Base-by-base conservation (phyloP, 257 asterid species). In the Ligustrum vulgare region DNA sequence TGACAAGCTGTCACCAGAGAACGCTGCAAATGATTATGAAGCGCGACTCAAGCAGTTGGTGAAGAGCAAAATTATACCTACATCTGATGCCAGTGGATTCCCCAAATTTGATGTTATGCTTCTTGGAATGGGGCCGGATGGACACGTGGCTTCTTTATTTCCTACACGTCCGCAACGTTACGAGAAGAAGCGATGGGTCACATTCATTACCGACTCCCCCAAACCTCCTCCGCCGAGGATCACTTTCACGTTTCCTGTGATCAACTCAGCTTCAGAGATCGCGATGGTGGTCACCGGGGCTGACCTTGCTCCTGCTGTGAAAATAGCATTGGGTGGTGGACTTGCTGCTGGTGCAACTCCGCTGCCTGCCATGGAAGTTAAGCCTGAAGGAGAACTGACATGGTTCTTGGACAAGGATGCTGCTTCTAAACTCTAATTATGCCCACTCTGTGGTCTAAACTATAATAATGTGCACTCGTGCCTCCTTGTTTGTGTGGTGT, bases 91-190 rank as follows among this genome's bases (percentile, higher is more conserved):
- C 15, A 67, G 33, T 58, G 83, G 82, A 8, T 84, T 84, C 66
- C 94, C 97, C 1, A 87, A 79, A 71, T 90, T 89, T 51, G 97
- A 91, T 84, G 91, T 91, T 11, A 75, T 89, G 87, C 85, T 91
- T 67, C 87, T 89, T 0, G 97, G 92, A 6, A 84, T 91, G 94
- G 97, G 97, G 2, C 91, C 96, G 2, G 94, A 88, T 28, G 97
- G 96, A 28, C 96, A 91, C 49, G 81, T 89, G 0, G 97, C 96
- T 0, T 89, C 96, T 18, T 84, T 91, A 28, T 91, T 91, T 75
- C 96, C 97, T 1, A 81, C 78, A 18, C 92, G 79, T 68, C 45
- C 82, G 2, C 92, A 79, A 10, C 88, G 81, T 22, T 65, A 70
- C 1, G 96, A 89, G 86, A 82, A 81, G 72, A 83, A 85, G 71